Conservation (phyloP, 2,329 filamentous ascomycete genomes). For the Colletotrichum sidae region DNA sequence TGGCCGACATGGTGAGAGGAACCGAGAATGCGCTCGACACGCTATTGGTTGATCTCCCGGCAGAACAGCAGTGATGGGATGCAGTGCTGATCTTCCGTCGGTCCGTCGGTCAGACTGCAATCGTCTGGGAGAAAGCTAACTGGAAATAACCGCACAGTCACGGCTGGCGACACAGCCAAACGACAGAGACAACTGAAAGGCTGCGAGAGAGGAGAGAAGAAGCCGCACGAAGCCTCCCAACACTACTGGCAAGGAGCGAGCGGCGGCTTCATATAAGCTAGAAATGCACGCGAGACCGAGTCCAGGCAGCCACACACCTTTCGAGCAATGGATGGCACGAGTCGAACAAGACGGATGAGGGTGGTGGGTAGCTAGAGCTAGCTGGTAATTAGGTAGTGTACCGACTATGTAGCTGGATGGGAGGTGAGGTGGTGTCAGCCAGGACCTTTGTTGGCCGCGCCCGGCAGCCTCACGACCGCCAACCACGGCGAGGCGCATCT, state of each 20-base stretch:
- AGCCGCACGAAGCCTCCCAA: no score
- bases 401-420: conserved; percentile 24
- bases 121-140: conserved; percentile 10
- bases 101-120: background rate
- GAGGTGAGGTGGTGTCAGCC: conserved; percentile 35
- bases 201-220: conserved; percentile 2
- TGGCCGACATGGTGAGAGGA: conserved; percentile 21
- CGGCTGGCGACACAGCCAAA: background rate
- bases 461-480: conserved; percentile 33
- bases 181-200: background rate
- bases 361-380: conserved; percentile 6
- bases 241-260: background rate
- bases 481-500: conserved; percentile 37
- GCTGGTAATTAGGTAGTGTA: no score
- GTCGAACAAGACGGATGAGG: conserved; percentile 37
- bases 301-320: conserved; percentile 37
- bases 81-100: background rate
- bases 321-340: conserved; percentile 23
- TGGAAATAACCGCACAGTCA: conserved; percentile 2
- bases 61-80: background rate
- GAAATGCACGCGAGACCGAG: conserved; percentile 24
- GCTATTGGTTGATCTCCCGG: conserved; percentile 7
- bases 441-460: conserved; percentile 35
- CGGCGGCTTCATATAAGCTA: conserved; percentile 33
- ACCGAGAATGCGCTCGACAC: conserved; percentile 13